Evolutionary conservation across 179 eudicot genomes (phyloP).

Genomic region (Carnegiea gigantea): DNA sequence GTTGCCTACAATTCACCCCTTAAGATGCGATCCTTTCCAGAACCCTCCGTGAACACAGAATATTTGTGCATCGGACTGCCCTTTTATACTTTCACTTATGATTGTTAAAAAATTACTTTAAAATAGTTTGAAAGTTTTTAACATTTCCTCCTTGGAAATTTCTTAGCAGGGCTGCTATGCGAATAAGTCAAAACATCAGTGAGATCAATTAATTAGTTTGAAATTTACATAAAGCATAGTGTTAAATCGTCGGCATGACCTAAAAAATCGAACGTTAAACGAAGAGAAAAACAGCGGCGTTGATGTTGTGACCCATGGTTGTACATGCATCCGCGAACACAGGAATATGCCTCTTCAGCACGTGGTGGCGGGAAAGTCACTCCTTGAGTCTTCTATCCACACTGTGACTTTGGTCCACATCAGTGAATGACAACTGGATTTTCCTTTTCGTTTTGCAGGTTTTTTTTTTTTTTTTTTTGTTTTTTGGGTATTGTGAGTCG

Average conservation of each 20-base stretch:
- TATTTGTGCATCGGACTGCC: too few species aligned
- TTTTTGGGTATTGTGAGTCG: background rate
- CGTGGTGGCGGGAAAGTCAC: conserved; percentile 9
- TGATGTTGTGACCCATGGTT: background rate
- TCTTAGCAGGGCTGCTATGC: background rate
- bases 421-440: background rate
- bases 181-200: background rate
- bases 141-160: too few species aligned
- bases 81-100: too few species aligned
- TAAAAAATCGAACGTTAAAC: background rate
- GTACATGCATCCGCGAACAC: background rate
- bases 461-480: background rate
- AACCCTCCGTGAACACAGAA: too few species aligned
- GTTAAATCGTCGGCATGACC: background rate
- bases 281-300: background rate
- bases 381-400: background rate
- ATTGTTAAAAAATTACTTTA: too few species aligned
- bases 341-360: conserved; percentile 4
- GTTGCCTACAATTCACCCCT: too few species aligned
- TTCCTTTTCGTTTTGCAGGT: background rate
- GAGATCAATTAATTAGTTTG: background rate
- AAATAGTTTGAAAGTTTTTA: too few species aligned
- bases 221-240: background rate
- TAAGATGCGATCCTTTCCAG: too few species aligned
- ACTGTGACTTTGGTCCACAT: background rate